Conservation (phyloP, 2,329 filamentous ascomycete genomes). For the Teratosphaeria destructans region DNA sequence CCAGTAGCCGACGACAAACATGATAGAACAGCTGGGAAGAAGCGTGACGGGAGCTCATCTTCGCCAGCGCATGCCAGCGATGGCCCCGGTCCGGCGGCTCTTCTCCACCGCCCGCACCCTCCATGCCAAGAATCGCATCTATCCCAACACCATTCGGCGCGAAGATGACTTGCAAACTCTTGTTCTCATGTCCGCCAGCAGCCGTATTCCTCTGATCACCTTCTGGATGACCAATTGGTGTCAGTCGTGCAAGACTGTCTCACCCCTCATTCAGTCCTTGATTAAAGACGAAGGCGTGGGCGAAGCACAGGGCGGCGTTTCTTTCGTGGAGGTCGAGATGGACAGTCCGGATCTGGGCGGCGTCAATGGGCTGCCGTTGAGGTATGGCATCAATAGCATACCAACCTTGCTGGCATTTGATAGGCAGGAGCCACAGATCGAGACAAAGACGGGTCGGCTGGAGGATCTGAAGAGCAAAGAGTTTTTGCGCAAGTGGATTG, state of each 20-base stretch:
- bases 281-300: conserved; percentile 36
- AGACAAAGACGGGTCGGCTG: conserved; percentile 34
- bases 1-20: neutral
- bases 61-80: neutral
- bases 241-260: conserved; percentile 32
- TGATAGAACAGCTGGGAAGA: neutral
- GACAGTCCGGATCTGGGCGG: conserved; percentile 35
- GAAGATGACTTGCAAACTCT: conserved; percentile 39
- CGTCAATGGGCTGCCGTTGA: conserved; percentile 26
- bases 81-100: neutral
- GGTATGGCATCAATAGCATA: conserved; percentile 37
- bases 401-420: conserved; percentile 42
- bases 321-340: conserved; percentile 39
- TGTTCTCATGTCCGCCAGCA: conserved; percentile 36
- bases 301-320: conserved; percentile 35
- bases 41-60: neutral
- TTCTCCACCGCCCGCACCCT: conserved; percentile 4
- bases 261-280: conserved; percentile 32
- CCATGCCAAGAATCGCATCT: conserved; percentile 25
- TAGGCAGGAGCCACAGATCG: conserved; percentile 38
- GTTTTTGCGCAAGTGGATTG: conserved; percentile 37
- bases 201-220: conserved; percentile 36
- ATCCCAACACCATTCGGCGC: conserved; percentile 31
- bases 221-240: conserved; percentile 43
- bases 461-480: conserved; percentile 36